phyloP scores from a whole-genome alignment of 1,284 basidiomycete genomes.

The Gomphus bonarii region DNA sequence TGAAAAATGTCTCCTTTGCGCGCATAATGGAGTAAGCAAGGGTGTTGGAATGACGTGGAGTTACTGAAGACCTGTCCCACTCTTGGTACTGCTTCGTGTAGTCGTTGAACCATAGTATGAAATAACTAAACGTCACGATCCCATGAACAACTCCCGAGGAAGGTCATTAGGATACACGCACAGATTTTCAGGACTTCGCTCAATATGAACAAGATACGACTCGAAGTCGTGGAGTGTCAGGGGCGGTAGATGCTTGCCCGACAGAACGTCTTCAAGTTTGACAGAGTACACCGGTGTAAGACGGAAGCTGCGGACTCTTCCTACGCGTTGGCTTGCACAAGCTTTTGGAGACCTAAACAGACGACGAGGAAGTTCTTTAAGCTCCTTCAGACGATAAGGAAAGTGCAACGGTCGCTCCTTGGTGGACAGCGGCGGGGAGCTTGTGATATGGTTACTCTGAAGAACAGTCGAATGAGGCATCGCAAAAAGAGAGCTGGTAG shows the following conservation, averaged over 20 bases:
- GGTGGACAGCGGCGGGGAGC: neutral
- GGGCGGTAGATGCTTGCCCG: conserved; percentile 60
- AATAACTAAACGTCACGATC: conserved; percentile 36
- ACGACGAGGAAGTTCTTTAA: neutral
- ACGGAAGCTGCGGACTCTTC: neutral
- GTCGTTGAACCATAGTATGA: conserved; percentile 61
- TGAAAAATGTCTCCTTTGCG: conserved; percentile 68
- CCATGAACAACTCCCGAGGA: neutral
- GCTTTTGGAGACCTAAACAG: neutral
- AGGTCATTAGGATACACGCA: conserved; percentile 22
- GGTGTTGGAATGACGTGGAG: conserved; percentile 27
- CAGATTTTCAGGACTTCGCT: conserved; percentile 60
- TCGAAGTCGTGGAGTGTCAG: conserved; percentile 65
- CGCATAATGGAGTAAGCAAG: conserved; percentile 62
- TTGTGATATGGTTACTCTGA: neutral
- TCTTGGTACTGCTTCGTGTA: conserved; percentile 47
- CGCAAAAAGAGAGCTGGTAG: neutral
- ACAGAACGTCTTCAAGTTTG: conserved; percentile 55
- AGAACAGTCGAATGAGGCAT: neutral
- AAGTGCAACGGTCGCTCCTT: neutral
- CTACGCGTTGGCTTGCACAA: neutral
- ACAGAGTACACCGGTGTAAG: conserved; percentile 49
- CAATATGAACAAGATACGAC: conserved; percentile 68
- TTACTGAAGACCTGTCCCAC: conserved; percentile 36
- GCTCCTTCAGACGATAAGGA: neutral